phyloP scores from a whole-genome alignment of 2,329 filamentous ascomycete species.

The Eurotiales sp. region DNA sequence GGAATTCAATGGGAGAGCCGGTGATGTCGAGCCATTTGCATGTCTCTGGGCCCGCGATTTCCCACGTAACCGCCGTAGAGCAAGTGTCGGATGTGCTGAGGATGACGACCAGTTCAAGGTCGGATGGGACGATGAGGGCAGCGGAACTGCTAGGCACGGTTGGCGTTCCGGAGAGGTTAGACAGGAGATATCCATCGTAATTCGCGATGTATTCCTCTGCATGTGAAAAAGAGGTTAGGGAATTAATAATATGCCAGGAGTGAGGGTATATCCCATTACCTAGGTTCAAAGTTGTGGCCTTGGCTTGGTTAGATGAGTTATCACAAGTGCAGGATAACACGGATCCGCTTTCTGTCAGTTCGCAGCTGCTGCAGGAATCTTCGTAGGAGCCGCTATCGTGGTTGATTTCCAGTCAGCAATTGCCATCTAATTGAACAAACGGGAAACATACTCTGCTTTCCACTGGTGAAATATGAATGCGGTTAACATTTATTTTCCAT shows the following conservation, averaged over 20 bases:
- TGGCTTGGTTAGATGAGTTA: not conserved
- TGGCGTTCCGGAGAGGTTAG: slow-evolving; percentile 13
- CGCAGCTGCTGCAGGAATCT: not conserved
- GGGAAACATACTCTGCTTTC: slow-evolving; percentile 5
- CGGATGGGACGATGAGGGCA: slow-evolving; percentile 5
- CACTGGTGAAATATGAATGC: slow-evolving; percentile 2
- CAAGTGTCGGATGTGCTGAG: not conserved
- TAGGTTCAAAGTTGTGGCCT: slow-evolving; percentile 2
- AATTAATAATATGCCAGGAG: not conserved
- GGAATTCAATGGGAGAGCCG: not conserved
- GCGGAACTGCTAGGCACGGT: slow-evolving; percentile 10
- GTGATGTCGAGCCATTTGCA: not conserved
- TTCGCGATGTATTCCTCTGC: slow-evolving; percentile 19
- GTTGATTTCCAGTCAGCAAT: too few species aligned
- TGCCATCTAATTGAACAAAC: too few species aligned
- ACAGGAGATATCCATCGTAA: slow-evolving; percentile 17
- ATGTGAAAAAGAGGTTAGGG: not conserved
- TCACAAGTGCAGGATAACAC: not conserved
- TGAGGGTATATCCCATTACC: not conserved
- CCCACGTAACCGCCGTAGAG: not conserved
- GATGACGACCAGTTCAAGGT: not conserved
- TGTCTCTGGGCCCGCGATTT: not conserved
- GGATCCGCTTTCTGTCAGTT: not conserved
- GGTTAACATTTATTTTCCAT: not conserved
- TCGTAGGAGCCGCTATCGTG: slow-evolving; percentile 5